Base-by-base conservation (phyloP, 2,329 filamentous ascomycete genomes). In the Thermothelomyces thermophilus region DNA sequence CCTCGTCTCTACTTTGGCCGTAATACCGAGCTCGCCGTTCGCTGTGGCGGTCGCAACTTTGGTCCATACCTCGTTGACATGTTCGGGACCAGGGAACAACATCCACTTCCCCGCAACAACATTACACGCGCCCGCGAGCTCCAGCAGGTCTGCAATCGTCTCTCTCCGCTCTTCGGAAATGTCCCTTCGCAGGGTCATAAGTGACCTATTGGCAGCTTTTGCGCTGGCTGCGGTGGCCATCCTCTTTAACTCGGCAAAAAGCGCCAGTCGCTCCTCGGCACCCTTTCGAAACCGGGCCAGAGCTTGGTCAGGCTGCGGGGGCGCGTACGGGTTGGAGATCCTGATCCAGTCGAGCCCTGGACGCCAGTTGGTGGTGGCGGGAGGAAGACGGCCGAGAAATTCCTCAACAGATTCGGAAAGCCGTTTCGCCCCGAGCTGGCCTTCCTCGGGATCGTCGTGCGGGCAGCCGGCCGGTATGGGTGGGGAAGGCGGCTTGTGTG, bases 101-200 rank as follows among this genome's bases (percentile, higher is more conserved):
- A 90, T 85, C 87, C 87, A 90, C 80, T 91, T 93, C 46, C 87
- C 87, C 35, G 73, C 71, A 0, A 78, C 73, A 11, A 87, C 74
- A 20, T 74, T 73, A 13, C 73, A 74, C 16, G 75, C 69, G 9
- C 75, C 71, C 1, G 87, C 87, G 17, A 86, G 66, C 16, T 73
- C 68, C 14, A 82, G 68, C 17, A 94, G 77, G 35, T 81, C 74
- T 9, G 71, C 64, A 1, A 75, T 67, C 16, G 77, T 73, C 50
- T 69, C 65, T 37, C 70, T 66, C 56, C 73, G 74, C 39, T 79
- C 73, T 14, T 70, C 70, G 48, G 73, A 71, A 3, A 83, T 70
- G 8, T 76, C 68, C 10, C 66, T 66, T 33, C 72, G 70, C 35
- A 75, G 65, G 1, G 69, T 62, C 0, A 57, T 52, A 22, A 66